phyloP scores from a whole-genome alignment of 2,329 filamentous ascomycete species.

The Lachnellula arida region DNA sequence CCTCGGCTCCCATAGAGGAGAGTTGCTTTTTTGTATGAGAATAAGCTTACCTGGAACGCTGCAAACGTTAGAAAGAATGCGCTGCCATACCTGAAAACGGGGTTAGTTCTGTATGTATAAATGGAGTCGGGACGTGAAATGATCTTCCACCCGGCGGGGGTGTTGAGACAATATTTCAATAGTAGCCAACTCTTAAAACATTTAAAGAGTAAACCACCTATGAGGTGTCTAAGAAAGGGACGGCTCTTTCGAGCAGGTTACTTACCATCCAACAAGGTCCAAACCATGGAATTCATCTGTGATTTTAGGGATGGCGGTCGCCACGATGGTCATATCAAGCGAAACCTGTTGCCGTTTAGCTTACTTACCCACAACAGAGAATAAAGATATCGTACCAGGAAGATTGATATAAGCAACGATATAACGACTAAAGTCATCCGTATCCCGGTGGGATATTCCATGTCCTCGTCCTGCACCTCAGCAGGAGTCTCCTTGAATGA shows the following conservation, averaged over 20 bases:
- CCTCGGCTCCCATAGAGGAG: too few relatives aligned
- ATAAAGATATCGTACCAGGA: conserved; percentile 33
- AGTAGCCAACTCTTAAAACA: too few relatives aligned
- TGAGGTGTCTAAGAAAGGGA: too few relatives aligned
- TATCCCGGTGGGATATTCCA: conserved; percentile 27
- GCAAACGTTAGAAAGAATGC: conserved; percentile 48
- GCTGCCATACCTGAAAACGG: conserved; percentile 37
- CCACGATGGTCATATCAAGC: conserved; percentile 48
- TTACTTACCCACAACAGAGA: background rate
- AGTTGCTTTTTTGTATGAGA: too few relatives aligned
- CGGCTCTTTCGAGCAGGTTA: too few relatives aligned
- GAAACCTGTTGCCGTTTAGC: conserved; percentile 18
- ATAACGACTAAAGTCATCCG: conserved; percentile 39
- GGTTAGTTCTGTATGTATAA: too few relatives aligned
- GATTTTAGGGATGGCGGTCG: conserved; percentile 53
- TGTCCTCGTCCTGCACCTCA: conserved; percentile 10
- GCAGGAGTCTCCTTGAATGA: conserved; percentile 8
- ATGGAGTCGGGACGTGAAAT: too few relatives aligned
- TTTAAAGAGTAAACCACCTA: too few relatives aligned
- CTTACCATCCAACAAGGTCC: conserved; percentile 48
- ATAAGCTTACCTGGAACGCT: conserved; percentile 13
- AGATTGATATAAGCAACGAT: conserved; percentile 44
- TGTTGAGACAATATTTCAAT: too few relatives aligned
- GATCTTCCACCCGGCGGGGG: too few relatives aligned
- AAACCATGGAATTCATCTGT: conserved; percentile 47